Base-by-base conservation (phyloP, 805 yeast genomes). In the Ogataea pignaliae region DNA sequence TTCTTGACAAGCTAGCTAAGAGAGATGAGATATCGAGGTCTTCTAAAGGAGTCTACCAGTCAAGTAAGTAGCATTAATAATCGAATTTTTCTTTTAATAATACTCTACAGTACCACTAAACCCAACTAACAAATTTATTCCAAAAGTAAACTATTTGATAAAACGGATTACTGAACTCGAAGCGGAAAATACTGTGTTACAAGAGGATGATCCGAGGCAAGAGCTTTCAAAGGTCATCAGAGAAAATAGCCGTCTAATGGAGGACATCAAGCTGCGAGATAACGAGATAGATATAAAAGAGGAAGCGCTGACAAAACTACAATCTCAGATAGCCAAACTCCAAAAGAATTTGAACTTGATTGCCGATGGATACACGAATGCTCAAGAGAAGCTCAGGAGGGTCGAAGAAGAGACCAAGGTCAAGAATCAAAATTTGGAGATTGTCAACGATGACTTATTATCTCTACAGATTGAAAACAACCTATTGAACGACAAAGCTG, bases 381-480 rank as follows among this genome's bases (percentile, higher is more conserved):
- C 59, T 8, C 59, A 54, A 15, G 51, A 53, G 1, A 57, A 47
- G 26, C 34, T 43, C 34, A 35, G 12, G 3, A 44, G 56, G 16
- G 34, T 58, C 12, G 55, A 56, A 39, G 70, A 66, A 41, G 71
- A 66, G 40, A 42, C 55, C n/a, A 48, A 43, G n/a, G 38, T 60
- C 44, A 76, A 72, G 54, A 69, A 70, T 46, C 69, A 70, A 45
- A 68, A 73, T 28, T 64, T 77, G 29, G 80, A 75, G 41, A 54
- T 73, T 8, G 63, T 74, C 29, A 77, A 76, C 47, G 83, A 78
- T 50, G 78, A 75, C 49, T 55, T 73, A 7, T 57, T 78, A 41
- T 68, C 76, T 15, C 54, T 66, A 30, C 76, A 75, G 53, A 73
- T 78, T 36, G 81, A 76, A 53, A 70, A 67, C 43, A 75, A 75